phyloP scores from a whole-genome alignment of 1,139 yeast genomes.

The Hansenula lynferdii region DNA sequence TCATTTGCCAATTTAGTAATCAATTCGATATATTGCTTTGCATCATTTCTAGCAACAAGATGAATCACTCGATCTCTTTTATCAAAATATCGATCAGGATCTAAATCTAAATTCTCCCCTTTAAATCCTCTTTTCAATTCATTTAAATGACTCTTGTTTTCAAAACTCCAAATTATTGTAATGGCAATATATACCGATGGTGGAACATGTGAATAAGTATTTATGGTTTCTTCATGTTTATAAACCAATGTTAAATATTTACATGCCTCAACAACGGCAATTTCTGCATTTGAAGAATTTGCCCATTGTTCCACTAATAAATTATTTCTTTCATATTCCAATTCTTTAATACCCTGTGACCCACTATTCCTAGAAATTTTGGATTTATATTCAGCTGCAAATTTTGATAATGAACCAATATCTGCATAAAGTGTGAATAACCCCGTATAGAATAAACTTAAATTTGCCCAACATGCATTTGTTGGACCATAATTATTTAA shows the following conservation, averaged over 20 bases:
- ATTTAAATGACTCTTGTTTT: background rate
- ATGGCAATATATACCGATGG: background rate
- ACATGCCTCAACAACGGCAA: slow-evolving; percentile 2
- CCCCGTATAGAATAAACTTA: background rate
- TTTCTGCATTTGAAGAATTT: background rate
- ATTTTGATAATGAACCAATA: background rate
- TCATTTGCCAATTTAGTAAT: background rate
- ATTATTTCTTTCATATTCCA: slow-evolving; percentile 1
- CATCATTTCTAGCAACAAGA: background rate
- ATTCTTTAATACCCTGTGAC: background rate
- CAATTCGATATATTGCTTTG: background rate
- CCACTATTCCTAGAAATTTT: background rate
- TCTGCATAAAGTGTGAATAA: slow-evolving; percentile 1
- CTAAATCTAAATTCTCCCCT: background rate
- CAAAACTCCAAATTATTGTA: background rate
- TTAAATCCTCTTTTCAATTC: background rate
- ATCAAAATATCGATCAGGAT: background rate
- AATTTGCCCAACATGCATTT: slow-evolving; percentile 1
- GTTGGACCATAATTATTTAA: slow-evolving; percentile 1
- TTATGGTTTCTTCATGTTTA: slow-evolving; percentile 1
- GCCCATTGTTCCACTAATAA: slow-evolving; percentile 1
- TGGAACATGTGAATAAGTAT: slow-evolving; percentile 1
- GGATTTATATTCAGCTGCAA: background rate
- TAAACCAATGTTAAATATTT: background rate
- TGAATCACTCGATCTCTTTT: background rate